These are phyloP conservation scores for Aspergillus hancockii DNA, from an alignment of 495 filamentous ascomycete genomes.

Conservation along the genomic window DNA sequence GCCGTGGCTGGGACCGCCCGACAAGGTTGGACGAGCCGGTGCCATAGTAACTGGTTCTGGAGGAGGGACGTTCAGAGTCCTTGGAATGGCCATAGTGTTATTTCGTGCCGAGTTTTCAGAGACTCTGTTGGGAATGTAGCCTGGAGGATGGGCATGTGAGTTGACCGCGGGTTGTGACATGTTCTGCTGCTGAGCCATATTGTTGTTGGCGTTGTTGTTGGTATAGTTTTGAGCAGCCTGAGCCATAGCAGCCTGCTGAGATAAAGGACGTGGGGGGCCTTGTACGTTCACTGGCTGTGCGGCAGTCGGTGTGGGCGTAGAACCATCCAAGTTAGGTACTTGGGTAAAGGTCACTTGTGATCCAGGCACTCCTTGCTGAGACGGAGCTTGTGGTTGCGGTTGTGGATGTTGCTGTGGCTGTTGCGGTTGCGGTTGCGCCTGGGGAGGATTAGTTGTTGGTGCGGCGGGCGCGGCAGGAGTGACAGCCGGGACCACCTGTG, in stretches of 20 bases:
- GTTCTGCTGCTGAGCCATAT: slow-evolving; percentile 36
- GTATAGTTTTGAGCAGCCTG: slow-evolving; percentile 62
- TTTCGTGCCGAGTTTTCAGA: slow-evolving; percentile 48
- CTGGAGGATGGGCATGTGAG: slow-evolving; percentile 55
- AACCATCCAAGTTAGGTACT: slow-evolving; percentile 34
- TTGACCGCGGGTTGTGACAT: slow-evolving; percentile 34
- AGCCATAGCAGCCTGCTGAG: slow-evolving; percentile 62
- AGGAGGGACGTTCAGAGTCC: slow-evolving; percentile 67
- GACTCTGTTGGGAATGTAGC: slow-evolving; percentile 50
- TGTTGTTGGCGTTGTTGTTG: slow-evolving; percentile 32
- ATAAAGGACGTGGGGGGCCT: slow-evolving; percentile 58
- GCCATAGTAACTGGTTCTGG: slow-evolving; percentile 73
- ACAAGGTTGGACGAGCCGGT: slow-evolving; percentile 72
- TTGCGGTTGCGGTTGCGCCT: slow-evolving; percentile 42
- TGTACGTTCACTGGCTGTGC: slow-evolving; percentile 45
- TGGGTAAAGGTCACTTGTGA: slow-evolving; percentile 40
- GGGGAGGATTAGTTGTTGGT: slow-evolving; percentile 26
- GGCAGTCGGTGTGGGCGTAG: slow-evolving; percentile 44
- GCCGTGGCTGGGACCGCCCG: slow-evolving; percentile 69
- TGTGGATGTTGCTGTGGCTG: slow-evolving; percentile 43
- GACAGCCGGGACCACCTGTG: slow-evolving; percentile 31
- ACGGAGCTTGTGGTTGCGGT: slow-evolving; percentile 38
- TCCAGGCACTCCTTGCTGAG: slow-evolving; percentile 41
- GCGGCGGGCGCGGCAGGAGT: slow-evolving; percentile 22
- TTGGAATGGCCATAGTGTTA: slow-evolving; percentile 74